Evolutionary conservation across 2,329 filamentous ascomycete species (phyloP).

Genomic region (Talaromyces sp.): DNA sequence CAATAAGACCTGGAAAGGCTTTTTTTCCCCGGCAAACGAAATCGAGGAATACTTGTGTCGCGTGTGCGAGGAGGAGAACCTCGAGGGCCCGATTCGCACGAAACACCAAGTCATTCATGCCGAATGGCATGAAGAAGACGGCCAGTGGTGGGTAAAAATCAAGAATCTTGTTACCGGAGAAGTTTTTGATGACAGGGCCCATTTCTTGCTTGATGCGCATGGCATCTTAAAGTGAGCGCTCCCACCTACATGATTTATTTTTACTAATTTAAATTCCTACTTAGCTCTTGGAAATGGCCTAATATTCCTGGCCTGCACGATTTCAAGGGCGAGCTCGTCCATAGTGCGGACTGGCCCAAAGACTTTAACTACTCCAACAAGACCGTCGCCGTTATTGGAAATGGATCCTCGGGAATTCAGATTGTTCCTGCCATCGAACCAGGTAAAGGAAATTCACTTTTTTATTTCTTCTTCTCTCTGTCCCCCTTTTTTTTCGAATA

Average conservation of each 20-base stretch:
- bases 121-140: background rate
- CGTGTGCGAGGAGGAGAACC: background rate
- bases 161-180: background rate
- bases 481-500: background rate
- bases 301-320: background rate
- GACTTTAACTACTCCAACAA: background rate
- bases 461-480: background rate
- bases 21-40: background rate
- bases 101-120: background rate
- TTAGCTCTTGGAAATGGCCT: background rate
- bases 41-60: background rate
- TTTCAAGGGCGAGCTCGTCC: background rate
- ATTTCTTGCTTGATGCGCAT: background rate
- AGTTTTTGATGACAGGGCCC: background rate
- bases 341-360: background rate
- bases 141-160: background rate
- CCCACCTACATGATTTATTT: background rate
- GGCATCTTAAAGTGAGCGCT: background rate
- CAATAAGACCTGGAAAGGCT: background rate
- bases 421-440: background rate
- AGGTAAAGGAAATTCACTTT: background rate
- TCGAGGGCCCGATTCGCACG: background rate
- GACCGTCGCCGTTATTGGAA: background rate
- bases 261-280: background rate
- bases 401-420: background rate